Percentiles rank a stretch among this genome's conserved stretches.
These are phyloP conservation scores for Coemansia sp. DNA, from an alignment of 371 early-diverging fungal genomes.

Conservation along the genomic window DNA sequence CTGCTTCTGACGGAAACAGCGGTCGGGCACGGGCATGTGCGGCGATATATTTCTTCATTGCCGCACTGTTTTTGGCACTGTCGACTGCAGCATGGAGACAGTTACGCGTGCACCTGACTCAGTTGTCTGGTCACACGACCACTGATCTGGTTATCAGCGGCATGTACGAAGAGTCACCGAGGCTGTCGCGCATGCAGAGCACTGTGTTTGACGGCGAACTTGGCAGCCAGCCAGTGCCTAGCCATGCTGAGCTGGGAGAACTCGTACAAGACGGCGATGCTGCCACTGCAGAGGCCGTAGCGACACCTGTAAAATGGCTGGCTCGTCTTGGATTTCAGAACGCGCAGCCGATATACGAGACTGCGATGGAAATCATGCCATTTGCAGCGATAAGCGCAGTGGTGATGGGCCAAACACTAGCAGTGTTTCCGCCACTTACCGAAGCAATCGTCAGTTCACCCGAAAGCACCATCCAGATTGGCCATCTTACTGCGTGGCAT, in stretches of 20 bases:
- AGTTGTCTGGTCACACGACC: not conserved
- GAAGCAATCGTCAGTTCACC: constrained; percentile 48
- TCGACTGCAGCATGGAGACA: constrained; percentile 36
- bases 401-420: constrained; percentile 43
- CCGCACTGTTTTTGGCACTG: constrained; percentile 34
- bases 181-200: constrained; percentile 8
- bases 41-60: constrained; percentile 26
- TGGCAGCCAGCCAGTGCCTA: not conserved
- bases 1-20: not conserved
- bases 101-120: constrained; percentile 15
- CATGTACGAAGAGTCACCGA: constrained; percentile 37
- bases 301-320: constrained; percentile 19
- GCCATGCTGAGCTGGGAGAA: not conserved
- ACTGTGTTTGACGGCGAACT: not conserved
- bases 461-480: constrained; percentile 15
- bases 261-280: not conserved
- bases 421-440: constrained; percentile 48
- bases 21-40: constrained; percentile 20
- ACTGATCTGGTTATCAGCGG: not conserved
- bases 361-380: constrained; percentile 23
- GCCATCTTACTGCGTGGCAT: constrained; percentile 43
- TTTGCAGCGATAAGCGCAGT: constrained; percentile 18
- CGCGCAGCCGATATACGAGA: constrained; percentile 18
- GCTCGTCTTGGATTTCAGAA: constrained; percentile 26
- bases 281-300: not conserved